phyloP scores from a whole-genome alignment of 306 rosid genomes.

The Coriaria nepalensis region DNA sequence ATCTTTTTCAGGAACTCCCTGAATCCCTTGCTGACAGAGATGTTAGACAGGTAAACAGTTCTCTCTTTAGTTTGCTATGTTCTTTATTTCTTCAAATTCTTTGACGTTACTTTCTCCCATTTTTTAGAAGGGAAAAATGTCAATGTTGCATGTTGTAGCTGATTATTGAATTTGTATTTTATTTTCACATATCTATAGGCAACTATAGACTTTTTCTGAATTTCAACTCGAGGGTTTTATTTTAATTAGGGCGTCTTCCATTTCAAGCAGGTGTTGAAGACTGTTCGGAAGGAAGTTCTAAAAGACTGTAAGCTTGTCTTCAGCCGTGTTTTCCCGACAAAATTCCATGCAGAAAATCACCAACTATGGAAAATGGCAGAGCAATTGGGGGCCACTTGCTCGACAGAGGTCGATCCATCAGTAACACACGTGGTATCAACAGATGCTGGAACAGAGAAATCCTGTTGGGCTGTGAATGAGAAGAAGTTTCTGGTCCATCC shows the following conservation, averaged over 20 bases:
- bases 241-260: background rate
- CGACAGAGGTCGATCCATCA: constrained; percentile 33
- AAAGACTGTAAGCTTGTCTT: constrained; percentile 54
- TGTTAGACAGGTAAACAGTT: constrained; percentile 59
- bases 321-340: constrained; percentile 44
- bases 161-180: no score
- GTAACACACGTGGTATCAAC: constrained; percentile 73
- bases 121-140: background rate
- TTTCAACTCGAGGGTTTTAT: background rate
- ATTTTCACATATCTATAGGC: background rate
- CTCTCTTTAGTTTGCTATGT: background rate
- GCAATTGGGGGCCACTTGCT: constrained; percentile 72
- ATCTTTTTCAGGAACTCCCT: constrained; percentile 41
- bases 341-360: constrained; percentile 31
- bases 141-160: no score
- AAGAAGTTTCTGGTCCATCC: constrained; percentile 69
- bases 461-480: constrained; percentile 65
- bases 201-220: background rate
- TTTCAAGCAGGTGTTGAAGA: constrained; percentile 43
- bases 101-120: background rate
- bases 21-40: constrained; percentile 44
- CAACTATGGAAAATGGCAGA: constrained; percentile 64
- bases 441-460: constrained; percentile 74
- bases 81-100: background rate
- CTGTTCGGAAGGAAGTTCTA: constrained; percentile 31